Evolutionary conservation across 176 grass and related monocot genomes (phyloP), one percentile per base, ranked within the genome.

Genomic region (Pharus latifolius): DNA sequence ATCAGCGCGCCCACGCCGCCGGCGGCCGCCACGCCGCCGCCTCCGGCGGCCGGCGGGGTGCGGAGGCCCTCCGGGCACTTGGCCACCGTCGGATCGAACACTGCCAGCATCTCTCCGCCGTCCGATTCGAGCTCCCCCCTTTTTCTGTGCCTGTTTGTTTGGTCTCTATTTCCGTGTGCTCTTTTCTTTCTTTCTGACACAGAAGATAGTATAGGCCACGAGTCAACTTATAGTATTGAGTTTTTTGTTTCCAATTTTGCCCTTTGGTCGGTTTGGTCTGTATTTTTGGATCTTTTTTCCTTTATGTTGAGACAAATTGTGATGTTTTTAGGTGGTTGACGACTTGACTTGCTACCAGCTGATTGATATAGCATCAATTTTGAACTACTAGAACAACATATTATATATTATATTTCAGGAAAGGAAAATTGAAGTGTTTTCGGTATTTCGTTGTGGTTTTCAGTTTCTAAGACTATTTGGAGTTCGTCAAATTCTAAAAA

Each of bases 81-180:
- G 43, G 92, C 92, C 77, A 96, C 92, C 72, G 92, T 76, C 85
- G 58, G 83, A 82, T 87, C 85, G 83, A 96, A 96, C 48, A 92
- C 64, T 12, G 92, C 92, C 88, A 96, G 50, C 92, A 96, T 96
- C 72, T 86, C 70, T 63, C 38, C 50, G 59, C 44, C 50, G 77
- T 34, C 54, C 65, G 73, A 75, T 75, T 59, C 42, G 53, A 74
- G 16, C 56, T 56, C 67, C 52, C 63, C 13, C 63, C 45, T 57
- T 65, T 66, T 43, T 51, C 28, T 37, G 15, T 84, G 16, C 22
- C 56, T 83, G 59, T 58, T 64, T 52, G 64, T 69, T 51, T 52
- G 52, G 44, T 56, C 42, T 20, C 54, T 32, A 13, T 47, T 14
- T 60, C 42, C 33, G 70, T 54, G 30, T 41, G 70, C 48, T 82